A percentile compares a stretch with the other conserved stretches of the same genome.
Evolutionary conservation across 352 stramenopile genomes (phyloP).

Genomic region (Pythium phragmiticola): DNA sequence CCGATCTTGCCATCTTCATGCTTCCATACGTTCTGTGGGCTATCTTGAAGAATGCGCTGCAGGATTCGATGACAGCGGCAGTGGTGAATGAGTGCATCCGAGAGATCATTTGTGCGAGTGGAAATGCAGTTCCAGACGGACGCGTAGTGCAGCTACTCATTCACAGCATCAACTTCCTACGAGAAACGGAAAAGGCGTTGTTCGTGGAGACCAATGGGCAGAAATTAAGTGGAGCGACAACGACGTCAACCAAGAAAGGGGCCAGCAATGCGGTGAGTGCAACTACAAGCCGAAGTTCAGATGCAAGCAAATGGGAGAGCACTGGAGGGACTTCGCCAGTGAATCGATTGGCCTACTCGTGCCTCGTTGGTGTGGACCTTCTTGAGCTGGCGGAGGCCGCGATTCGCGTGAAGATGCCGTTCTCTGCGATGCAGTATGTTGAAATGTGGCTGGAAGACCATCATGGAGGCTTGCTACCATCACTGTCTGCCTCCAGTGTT

Average conservation of each 20-base stretch:
- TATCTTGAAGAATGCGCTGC: constrained; percentile 23
- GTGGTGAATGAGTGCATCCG: constrained; percentile 45
- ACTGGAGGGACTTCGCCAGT: constrained; percentile 14
- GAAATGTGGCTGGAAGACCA: constrained; percentile 82
- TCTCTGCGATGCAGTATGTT: constrained; percentile 88
- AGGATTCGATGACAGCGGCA: constrained; percentile 19
- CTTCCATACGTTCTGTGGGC: constrained; percentile 68
- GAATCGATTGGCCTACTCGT: constrained; percentile 51
- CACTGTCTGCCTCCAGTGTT: constrained; percentile 26
- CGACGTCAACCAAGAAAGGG: constrained; percentile 8
- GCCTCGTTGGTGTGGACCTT: constrained; percentile 59
- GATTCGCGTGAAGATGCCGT: constrained; percentile 80
- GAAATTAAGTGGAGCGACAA: not conserved
- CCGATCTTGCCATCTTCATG: constrained; percentile 70
- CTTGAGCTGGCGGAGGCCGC: constrained; percentile 64
- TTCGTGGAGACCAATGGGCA: constrained; percentile 70
- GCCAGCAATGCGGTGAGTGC: not conserved
- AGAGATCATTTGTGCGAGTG: constrained; percentile 31
- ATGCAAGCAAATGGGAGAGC: not conserved
- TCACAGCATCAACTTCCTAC: constrained; percentile 78
- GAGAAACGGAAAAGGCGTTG: constrained; percentile 67
- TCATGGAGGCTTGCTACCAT: constrained; percentile 46
- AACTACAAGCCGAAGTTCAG: not conserved
- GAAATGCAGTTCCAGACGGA: not conserved
- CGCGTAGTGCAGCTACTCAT: constrained; percentile 68